These are phyloP conservation scores for Lophium mytilinum DNA, from an alignment of 495 filamentous ascomycete genomes.

Conservation along the genomic window DNA sequence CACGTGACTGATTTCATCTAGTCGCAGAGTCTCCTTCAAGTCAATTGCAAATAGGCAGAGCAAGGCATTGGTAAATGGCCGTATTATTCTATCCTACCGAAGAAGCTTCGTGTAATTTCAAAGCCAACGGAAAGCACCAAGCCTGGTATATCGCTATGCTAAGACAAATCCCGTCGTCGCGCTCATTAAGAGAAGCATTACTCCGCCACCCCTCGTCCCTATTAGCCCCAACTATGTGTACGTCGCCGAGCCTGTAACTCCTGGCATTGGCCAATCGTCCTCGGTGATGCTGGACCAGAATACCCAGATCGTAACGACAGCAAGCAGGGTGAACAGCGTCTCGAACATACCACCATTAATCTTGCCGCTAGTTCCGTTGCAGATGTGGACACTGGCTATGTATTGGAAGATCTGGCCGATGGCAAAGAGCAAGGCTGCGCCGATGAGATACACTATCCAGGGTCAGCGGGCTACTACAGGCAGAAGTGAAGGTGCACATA, in stretches of 20 bases:
- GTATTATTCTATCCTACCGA: too few relatives aligned
- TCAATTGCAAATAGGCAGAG: too few relatives aligned
- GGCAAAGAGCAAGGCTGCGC: slow-evolving; percentile 72
- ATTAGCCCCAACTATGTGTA: slow-evolving; percentile 37
- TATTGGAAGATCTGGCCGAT: slow-evolving; percentile 94
- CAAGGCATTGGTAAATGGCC: too few relatives aligned
- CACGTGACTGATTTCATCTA: too few relatives aligned
- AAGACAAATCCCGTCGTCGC: slow-evolving; percentile 1
- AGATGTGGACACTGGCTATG: slow-evolving; percentile 84
- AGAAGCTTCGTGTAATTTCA: too few relatives aligned
- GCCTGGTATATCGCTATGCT: neutral
- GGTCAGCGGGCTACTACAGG: slow-evolving; percentile 10
- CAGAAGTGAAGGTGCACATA: slow-evolving; percentile 35
- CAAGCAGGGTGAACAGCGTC: slow-evolving; percentile 79
- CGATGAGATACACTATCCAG: slow-evolving; percentile 61
- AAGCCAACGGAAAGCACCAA: neutral
- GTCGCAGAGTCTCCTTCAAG: too few relatives aligned
- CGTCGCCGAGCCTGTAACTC: slow-evolving; percentile 32
- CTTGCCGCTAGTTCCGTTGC: slow-evolving; percentile 66
- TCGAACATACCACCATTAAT: slow-evolving; percentile 93
- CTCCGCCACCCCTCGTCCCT: neutral
- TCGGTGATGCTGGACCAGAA: slow-evolving; percentile 99
- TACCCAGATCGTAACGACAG: slow-evolving; percentile 76
- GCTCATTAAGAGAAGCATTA: slow-evolving; percentile 20
- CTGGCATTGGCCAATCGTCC: slow-evolving; percentile 88